Conservation (phyloP, 1,139 yeast genomes). For the Suhomyces choctaworum region DNA sequence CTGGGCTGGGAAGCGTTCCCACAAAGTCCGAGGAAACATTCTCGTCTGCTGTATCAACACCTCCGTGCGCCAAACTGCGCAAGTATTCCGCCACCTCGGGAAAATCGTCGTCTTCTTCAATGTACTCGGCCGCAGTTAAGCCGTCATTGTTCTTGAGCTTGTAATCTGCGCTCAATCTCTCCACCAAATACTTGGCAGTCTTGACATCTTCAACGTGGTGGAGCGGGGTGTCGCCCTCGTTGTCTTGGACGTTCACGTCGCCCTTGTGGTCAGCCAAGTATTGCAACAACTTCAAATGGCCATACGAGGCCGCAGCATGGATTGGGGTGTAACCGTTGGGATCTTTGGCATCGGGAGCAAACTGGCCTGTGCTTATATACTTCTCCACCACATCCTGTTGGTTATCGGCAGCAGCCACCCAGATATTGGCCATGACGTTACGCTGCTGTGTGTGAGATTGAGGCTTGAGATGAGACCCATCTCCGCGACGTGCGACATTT, state of each 20-base stretch:
- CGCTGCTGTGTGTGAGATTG: background rate
- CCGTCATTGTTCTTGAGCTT: slow-evolving; percentile 68
- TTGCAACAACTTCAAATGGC: slow-evolving; percentile 66
- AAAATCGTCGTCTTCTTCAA: slow-evolving; percentile 82
- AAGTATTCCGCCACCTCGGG: slow-evolving; percentile 75
- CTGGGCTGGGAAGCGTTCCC: slow-evolving; percentile 41
- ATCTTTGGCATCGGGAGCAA: slow-evolving; percentile 73
- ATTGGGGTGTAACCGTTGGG: slow-evolving; percentile 94
- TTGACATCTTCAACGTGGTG: slow-evolving; percentile 80
- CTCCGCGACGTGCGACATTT: slow-evolving; percentile 3
- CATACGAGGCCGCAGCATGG: slow-evolving; percentile 96
- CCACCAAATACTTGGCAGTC: slow-evolving; percentile 66
- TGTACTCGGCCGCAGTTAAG: slow-evolving; percentile 63
- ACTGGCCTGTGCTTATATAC: slow-evolving; percentile 50
- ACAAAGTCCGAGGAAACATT: slow-evolving; percentile 18
- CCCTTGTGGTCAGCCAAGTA: slow-evolving; percentile 59
- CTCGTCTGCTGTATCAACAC: slow-evolving; percentile 18
- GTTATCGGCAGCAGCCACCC: slow-evolving; percentile 96
- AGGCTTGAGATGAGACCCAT: background rate
- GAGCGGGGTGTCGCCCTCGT: slow-evolving; percentile 93
- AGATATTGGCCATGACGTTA: slow-evolving; percentile 58
- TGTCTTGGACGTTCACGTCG: slow-evolving; percentile 75
- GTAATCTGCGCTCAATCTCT: slow-evolving; percentile 65
- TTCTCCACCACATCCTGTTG: slow-evolving; percentile 58
- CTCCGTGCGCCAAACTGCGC: slow-evolving; percentile 45